phyloP scores from a whole-genome alignment of 2,329 filamentous ascomycete genomes.

The Claviceps digitariae region DNA sequence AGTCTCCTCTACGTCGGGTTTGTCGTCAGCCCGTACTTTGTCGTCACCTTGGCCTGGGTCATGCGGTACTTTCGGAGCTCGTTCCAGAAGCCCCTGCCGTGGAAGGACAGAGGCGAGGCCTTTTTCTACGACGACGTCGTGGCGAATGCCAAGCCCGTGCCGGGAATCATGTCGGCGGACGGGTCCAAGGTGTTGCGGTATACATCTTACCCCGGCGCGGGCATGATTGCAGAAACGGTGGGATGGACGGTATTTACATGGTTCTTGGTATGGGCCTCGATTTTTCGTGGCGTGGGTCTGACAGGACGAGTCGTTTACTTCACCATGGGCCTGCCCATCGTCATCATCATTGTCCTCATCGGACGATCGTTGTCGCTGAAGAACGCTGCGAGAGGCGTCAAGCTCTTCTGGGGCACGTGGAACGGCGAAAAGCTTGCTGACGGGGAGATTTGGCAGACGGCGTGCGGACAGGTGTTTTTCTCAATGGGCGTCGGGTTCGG shows the following conservation, averaged over 20 bases:
- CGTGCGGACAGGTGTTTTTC: slow-evolving; percentile 46
- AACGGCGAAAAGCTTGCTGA: slow-evolving; percentile 34
- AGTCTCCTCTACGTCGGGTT: slow-evolving; percentile 38
- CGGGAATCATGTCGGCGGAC: slow-evolving; percentile 23
- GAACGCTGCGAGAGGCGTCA: slow-evolving; percentile 38
- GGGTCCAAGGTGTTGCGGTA: slow-evolving; percentile 27
- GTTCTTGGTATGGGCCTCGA: slow-evolving; percentile 46
- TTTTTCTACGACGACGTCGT: slow-evolving; percentile 39
- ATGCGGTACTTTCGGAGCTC: slow-evolving; percentile 45
- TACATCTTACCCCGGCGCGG: slow-evolving; percentile 30
- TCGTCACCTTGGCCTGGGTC: slow-evolving; percentile 43
- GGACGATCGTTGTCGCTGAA: slow-evolving; percentile 38
- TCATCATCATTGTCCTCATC: slow-evolving; percentile 42
- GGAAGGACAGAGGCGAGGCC: slow-evolving; percentile 34
- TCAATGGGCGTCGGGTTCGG: slow-evolving; percentile 45
- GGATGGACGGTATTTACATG: slow-evolving; percentile 45
- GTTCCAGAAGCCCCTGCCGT: slow-evolving; percentile 40
- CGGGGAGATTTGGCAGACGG: slow-evolving; percentile 44
- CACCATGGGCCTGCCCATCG: slow-evolving; percentile 46
- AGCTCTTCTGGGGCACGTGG: slow-evolving; percentile 32
- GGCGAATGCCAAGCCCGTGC: slow-evolving; percentile 28
- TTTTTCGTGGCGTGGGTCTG: slow-evolving; percentile 43
- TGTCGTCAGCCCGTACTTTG: slow-evolving; percentile 43
- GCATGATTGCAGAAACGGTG: slow-evolving; percentile 40
- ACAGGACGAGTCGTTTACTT: slow-evolving; percentile 47